Evolutionary conservation across 2,329 filamentous ascomycete genomes (phyloP), one percentile per base, ranked within the genome.

Genomic region (Paramyrothecium roridum): DNA sequence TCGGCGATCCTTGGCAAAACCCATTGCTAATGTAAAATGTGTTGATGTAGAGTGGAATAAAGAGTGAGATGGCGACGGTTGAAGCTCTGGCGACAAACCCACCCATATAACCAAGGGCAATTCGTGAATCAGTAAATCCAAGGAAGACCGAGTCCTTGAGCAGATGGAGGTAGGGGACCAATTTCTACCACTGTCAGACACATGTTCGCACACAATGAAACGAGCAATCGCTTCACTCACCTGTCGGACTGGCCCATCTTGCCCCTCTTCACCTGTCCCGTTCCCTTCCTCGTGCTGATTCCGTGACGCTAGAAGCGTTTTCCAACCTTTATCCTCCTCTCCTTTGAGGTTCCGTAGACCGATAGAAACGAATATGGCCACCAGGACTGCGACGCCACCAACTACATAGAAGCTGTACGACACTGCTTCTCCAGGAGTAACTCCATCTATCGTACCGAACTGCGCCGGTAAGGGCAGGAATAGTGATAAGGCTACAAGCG

Each of bases 61-160:
- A 99, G 7, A 98, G 83, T 1, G 91, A 96, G 61, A 99, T 96
- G 52, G 90, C 93, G 6, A 99, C 95, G 0, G 92, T 96, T 1
- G 93, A 97, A 8, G 95, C 93, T 54, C 95, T 86, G 11, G 93
- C 93, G 2, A 99, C 93, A 65, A 98, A 97, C 2, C 95, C 95
- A 59, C 93, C 95, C 0, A 98, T 76, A 66, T 98, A 99, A 26
- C 90, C 93, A 0, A 98, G 80, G 19, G 86, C 87, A 58, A 99
- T 96, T 62, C 89, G 84, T 11, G 85, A 80, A 67, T 96, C 90
- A 10, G 78, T 85, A 63, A 91, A 85, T 16, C 89, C 93, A 12
- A 96, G 80, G 8, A 85, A 63, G 63, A 93, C 69, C 37, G 89
- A 81, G 58, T 85, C 76, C 59, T 81, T 74, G 52, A 91, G 75